phyloP scores from a whole-genome alignment of 2,329 filamentous ascomycete genomes.

The Anthostomella pinea region DNA sequence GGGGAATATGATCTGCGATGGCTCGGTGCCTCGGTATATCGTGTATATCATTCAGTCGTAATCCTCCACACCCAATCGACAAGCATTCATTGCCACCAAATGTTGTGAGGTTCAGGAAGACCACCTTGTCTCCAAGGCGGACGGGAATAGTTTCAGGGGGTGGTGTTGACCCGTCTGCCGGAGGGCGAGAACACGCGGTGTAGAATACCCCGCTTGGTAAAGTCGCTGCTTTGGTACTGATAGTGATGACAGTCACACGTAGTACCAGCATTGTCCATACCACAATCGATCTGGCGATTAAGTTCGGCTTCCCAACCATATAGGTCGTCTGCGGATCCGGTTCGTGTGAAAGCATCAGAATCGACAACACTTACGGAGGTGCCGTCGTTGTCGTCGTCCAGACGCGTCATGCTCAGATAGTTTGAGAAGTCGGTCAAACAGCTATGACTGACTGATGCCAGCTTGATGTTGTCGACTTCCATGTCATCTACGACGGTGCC shows the following conservation, averaged over 20 bases:
- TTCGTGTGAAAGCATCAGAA: constrained; percentile 26
- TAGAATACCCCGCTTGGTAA: constrained; percentile 35
- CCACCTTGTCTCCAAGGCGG: too few species aligned
- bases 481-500: constrained; percentile 12
- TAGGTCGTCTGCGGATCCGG: constrained; percentile 37
- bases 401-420: constrained; percentile 34
- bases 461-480: constrained; percentile 26
- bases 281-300: constrained; percentile 29
- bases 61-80: background rate
- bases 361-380: constrained; percentile 25
- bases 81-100: constrained; percentile 4
- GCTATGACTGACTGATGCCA: constrained; percentile 27
- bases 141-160: background rate
- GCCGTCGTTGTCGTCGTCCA: constrained; percentile 28
- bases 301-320: constrained; percentile 56
- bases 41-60: constrained; percentile 13
- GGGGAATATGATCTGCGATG: too few species aligned
- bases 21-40: too few species aligned
- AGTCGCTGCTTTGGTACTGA: constrained; percentile 27
- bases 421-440: constrained; percentile 39
- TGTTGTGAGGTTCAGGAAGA: background rate
- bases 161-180: constrained; percentile 8
- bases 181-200: constrained; percentile 38
- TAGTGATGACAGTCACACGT: constrained; percentile 21
- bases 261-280: constrained; percentile 15